Evolutionary conservation across 2,329 filamentous ascomycete species (phyloP).

Genomic region (Monilinia fructigena): DNA sequence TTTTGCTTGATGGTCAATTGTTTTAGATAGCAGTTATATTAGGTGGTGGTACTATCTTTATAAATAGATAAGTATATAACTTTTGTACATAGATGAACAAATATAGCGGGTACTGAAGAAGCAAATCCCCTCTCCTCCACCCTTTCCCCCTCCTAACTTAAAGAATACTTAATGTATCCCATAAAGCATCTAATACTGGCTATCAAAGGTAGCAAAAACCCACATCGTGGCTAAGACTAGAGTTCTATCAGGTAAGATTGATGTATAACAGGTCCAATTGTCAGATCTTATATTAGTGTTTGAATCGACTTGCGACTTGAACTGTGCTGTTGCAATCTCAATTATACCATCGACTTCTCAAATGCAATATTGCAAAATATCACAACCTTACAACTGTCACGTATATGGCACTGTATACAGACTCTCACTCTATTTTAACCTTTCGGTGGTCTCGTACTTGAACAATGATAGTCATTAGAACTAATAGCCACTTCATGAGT

Average conservation of each 20-base stretch:
- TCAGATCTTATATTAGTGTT: neutral
- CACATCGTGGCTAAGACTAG: neutral
- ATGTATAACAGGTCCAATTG: neutral
- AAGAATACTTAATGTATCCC: neutral
- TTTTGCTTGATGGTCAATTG: slow-evolving; percentile 25
- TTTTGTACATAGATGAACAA: neutral
- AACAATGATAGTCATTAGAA: neutral
- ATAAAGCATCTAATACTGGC: neutral
- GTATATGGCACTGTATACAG: neutral
- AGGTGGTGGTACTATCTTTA: neutral
- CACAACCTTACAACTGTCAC: neutral
- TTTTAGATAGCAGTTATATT: neutral
- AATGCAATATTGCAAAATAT: no score
- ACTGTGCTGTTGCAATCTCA: neutral
- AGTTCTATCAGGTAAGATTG: neutral
- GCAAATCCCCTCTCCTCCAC: neutral
- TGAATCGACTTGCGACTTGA: neutral
- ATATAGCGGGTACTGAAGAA: neutral
- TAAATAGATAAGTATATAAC: neutral
- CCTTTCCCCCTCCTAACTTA: no score
- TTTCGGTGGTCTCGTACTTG: neutral
- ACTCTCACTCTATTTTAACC: neutral
- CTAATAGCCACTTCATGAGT: neutral
- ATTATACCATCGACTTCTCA: no score
- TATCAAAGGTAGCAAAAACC: neutral